A percentile compares a stretch with the other conserved stretches of the same genome.
Conservation (phyloP, 2,329 filamentous ascomycete species). For the Aspergillus aculeatus region DNA sequence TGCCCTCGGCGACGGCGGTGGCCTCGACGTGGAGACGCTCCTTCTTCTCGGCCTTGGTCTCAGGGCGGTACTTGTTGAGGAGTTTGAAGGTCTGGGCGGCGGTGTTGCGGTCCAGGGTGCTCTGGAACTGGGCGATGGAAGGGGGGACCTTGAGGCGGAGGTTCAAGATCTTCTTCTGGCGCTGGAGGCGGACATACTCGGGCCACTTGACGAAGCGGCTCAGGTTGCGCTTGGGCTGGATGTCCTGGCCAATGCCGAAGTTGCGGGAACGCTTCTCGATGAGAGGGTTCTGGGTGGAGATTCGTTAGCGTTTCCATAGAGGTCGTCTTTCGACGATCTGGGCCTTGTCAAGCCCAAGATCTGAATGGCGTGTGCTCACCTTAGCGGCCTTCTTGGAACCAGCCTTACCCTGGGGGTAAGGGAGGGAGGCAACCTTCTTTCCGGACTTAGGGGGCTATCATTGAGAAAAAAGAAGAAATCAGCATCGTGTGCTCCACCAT, state of each 20-base stretch:
- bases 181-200: conserved; percentile 97
- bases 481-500: conserved; percentile 75
- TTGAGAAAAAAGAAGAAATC: conserved; percentile 90
- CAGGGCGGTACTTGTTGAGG: conserved; percentile 99
- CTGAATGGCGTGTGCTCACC: conserved; percentile 59
- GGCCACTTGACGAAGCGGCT: conserved; percentile 99
- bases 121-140: conserved; percentile 95
- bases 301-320: conserved; percentile 14
- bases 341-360: too few relatives aligned
- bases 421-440: conserved; percentile 97
- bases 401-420: conserved; percentile 93
- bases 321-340: too few relatives aligned
- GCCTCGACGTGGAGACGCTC: conserved; percentile 98
- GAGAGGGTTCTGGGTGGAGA: conserved; percentile 80
- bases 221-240: conserved; percentile 93
- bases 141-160: conserved; percentile 98
- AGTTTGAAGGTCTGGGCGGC: conserved; percentile 98
- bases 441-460: conserved; percentile 98
- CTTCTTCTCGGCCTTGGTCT: conserved; percentile 99
- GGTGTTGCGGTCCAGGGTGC: conserved; percentile 94
- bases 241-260: conserved; percentile 98
- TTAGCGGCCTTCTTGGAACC: conserved; percentile 90
- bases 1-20: conserved; percentile 94
- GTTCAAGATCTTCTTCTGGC: conserved; percentile 93
- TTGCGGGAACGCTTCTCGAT: conserved; percentile 97